Base-by-base conservation (phyloP, 176 grass and related monocot genomes). In the Oryza australiensis region DNA sequence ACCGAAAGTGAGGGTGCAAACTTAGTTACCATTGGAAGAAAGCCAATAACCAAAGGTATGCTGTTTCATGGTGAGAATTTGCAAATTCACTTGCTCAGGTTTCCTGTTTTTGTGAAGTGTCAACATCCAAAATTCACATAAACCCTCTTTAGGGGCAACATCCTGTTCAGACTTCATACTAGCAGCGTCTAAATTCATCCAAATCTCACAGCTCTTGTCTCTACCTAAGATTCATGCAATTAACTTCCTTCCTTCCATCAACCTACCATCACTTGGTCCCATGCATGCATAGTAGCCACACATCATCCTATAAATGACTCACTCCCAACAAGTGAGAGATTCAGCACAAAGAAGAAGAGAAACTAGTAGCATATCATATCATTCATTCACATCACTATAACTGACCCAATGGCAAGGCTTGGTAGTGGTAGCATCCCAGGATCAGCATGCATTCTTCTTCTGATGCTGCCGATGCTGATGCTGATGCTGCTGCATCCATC, bases 401-500 rank as follows among this genome's bases (percentile, higher is more conserved):
- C 14, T 11, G 35, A 16, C 12, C 51, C 7, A 42, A 81, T 81
- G 79, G 79, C 79, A 66, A 74, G 57, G 28, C 28, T 22, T 27
- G 8, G 27, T 12, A 28, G 63, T 49, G 9, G 49, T 55, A 20
- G 5, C 18, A 32, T 35, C 28, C 16, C 68, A 26, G 72, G 26
- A 70, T 63, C 34, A 68, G 67, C 67, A 16, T 75, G 68, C 83
- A 55, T 60, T 55, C 64, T 70, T 48, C 74, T 86, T 49, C 72
- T 86, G 29, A 45, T 13, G 12, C 9, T 46, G 43, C 14, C 15
- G 43, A 14, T 40, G 15, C 5, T 35, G 34, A 6, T 46, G 13
- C 59, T 84, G 15, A 32, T 40, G 48, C n/a, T 86, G 62, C 20
- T 73, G 27, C 77, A 37, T 69, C 84, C 83, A 48, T 86, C 82